Conservation (phyloP, 768 basidiomycete species). For the Dentipellis fragilis region DNA sequence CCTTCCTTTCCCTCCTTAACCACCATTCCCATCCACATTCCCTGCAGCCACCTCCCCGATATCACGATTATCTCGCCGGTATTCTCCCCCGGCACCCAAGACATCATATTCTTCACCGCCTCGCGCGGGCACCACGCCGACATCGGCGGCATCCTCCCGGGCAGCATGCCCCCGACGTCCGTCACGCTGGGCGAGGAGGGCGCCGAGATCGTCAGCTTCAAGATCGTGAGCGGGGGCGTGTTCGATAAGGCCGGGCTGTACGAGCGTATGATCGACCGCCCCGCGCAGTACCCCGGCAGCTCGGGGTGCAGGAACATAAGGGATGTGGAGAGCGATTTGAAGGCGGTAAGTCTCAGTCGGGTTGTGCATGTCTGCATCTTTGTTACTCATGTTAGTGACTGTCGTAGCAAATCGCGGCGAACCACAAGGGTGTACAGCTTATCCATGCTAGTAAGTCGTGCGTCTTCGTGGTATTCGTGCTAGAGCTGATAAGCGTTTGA, state of each 20-base stretch:
- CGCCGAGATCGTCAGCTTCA: conserved; percentile 84
- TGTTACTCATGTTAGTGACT: conserved; percentile 4
- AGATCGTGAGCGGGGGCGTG: conserved; percentile 74
- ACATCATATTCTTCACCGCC: conserved; percentile 90
- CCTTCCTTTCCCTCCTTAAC: conserved; percentile 6
- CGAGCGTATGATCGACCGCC: conserved; percentile 75
- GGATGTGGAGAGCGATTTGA: conserved; percentile 87
- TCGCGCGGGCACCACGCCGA: conserved; percentile 93
- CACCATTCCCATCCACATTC: conserved; percentile 1
- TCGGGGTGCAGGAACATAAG: conserved; percentile 81
- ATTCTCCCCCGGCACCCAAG: conserved; percentile 49
- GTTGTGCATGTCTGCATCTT: not conserved
- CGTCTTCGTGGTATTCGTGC: conserved; percentile 5
- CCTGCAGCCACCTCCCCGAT: conserved; percentile 62
- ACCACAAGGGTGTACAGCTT: conserved; percentile 83
- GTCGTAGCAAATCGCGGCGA: conserved; percentile 82
- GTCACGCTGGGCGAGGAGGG: conserved; percentile 91
- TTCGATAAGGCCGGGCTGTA: conserved; percentile 70
- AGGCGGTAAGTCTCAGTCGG: conserved; percentile 49
- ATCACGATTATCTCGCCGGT: conserved; percentile 94
- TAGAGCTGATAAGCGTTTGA: not conserved
- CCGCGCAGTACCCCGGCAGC: conserved; percentile 72
- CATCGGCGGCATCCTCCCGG: conserved; percentile 86
- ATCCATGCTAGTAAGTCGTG: conserved; percentile 55
- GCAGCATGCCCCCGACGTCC: conserved; percentile 92